Evolutionary conservation across 495 filamentous ascomycete genomes (phyloP).

Genomic region (Hyaloscypha hepaticicola): DNA sequence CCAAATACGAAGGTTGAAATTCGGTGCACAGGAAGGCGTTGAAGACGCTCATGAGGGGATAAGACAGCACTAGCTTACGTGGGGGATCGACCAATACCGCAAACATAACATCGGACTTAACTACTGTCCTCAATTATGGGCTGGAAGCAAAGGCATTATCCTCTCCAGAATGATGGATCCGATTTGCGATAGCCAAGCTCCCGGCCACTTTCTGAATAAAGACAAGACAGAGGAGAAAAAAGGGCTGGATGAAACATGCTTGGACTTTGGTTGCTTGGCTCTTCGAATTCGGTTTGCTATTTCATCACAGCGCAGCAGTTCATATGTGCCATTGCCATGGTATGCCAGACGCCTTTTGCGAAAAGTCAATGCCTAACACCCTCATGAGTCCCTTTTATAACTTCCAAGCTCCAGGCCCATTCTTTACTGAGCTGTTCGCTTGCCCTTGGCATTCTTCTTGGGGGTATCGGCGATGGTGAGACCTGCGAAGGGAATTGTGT

Average conservation of each 20-base stretch:
- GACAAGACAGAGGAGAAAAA: background rate
- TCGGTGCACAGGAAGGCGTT: no score
- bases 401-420: background rate
- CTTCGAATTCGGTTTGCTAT: slow-evolving; percentile 22
- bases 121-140: background rate
- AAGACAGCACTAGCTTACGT: background rate
- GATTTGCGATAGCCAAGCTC: background rate
- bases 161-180: background rate
- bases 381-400: slow-evolving; percentile 2
- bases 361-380: slow-evolving; percentile 17
- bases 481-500: slow-evolving; percentile 43
- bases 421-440: slow-evolving; percentile 27
- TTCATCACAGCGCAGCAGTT: slow-evolving; percentile 27
- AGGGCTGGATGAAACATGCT: background rate
- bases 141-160: background rate
- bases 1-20: background rate
- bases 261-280: background rate
- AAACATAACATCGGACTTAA: background rate
- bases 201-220: background rate
- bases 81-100: background rate
- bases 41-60: background rate
- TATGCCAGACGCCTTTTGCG: slow-evolving; percentile 31
- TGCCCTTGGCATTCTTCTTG: slow-evolving; percentile 64
- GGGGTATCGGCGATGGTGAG: slow-evolving; percentile 75
- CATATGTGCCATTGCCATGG: slow-evolving; percentile 18